Evolutionary conservation across 2,329 filamentous ascomycete species (phyloP).

Genomic region (Cercospora zeina): DNA sequence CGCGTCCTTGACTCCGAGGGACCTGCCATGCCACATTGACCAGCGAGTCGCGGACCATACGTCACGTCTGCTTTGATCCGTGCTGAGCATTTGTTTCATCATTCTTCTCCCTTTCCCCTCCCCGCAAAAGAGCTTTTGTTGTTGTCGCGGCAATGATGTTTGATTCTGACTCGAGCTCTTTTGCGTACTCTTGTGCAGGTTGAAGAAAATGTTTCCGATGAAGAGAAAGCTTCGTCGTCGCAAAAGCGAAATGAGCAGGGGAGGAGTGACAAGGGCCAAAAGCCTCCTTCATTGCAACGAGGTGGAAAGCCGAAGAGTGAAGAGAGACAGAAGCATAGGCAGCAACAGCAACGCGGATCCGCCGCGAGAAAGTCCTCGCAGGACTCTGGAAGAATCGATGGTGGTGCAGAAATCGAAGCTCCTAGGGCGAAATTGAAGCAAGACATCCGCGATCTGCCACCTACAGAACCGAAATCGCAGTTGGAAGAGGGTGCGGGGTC

Average conservation of each 20-base stretch:
- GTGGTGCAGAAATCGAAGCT: background rate
- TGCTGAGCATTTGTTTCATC: background rate
- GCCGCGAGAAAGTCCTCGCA: background rate
- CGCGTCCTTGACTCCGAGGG: background rate
- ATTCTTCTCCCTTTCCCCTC: slow-evolving; percentile 1
- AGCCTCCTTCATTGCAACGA: background rate
- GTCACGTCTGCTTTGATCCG: slow-evolving; percentile 10
- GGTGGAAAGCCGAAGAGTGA: background rate
- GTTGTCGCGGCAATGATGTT: slow-evolving; percentile 13
- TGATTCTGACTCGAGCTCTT: slow-evolving; percentile 23
- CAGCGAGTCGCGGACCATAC: background rate
- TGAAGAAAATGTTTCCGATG: slow-evolving; percentile 16
- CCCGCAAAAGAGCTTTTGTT: slow-evolving; percentile 8
- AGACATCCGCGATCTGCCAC: background rate
- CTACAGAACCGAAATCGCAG: background rate
- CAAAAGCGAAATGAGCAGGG: background rate
- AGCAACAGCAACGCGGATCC: background rate
- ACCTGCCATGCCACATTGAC: background rate
- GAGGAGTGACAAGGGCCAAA: background rate
- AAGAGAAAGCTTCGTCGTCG: background rate
- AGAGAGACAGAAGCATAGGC: background rate
- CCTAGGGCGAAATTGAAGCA: background rate
- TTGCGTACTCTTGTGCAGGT: slow-evolving; percentile 20
- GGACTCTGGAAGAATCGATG: background rate
- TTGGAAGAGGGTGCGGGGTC: background rate